Conservation (phyloP, 495 filamentous ascomycete species). For the Talaromyces liani region DNA sequence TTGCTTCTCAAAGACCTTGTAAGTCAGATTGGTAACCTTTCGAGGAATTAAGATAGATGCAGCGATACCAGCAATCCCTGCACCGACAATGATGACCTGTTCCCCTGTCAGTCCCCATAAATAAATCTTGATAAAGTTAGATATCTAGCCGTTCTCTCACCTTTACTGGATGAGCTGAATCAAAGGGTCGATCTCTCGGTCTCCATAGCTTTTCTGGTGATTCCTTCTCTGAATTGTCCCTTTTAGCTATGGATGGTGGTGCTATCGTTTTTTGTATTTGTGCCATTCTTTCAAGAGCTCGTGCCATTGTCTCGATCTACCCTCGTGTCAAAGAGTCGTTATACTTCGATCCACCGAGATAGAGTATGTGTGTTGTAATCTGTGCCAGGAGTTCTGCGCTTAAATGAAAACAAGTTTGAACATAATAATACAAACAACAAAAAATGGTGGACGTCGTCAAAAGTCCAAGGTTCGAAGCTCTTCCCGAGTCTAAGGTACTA, state of each 20-base stretch:
- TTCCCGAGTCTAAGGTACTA: not conserved
- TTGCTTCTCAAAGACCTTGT: not conserved
- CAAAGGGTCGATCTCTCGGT: not conserved
- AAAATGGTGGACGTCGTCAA: too few relatives aligned
- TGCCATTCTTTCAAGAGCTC: not conserved
- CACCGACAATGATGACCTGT: not conserved
- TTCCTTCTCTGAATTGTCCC: not conserved
- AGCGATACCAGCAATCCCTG: not conserved
- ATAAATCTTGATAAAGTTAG: not conserved
- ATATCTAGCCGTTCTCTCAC: not conserved
- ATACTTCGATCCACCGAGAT: not conserved
- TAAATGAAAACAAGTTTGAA: not conserved
- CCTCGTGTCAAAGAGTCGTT: not conserved
- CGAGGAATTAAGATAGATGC: conserved; percentile 1
- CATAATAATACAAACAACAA: too few relatives aligned
- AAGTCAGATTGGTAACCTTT: not conserved
- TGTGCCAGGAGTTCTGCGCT: not conserved
- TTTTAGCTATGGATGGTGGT: not conserved
- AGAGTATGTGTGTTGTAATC: not conserved
- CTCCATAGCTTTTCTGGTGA: not conserved
- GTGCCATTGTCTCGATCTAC: not conserved
- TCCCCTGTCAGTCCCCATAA: not conserved
- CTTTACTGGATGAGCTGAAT: not conserved
- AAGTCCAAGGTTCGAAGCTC: not conserved
- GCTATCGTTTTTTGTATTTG: not conserved